Conservation (phyloP, 768 basidiomycete genomes). For the Porpolomopsis calyptriformis region DNA sequence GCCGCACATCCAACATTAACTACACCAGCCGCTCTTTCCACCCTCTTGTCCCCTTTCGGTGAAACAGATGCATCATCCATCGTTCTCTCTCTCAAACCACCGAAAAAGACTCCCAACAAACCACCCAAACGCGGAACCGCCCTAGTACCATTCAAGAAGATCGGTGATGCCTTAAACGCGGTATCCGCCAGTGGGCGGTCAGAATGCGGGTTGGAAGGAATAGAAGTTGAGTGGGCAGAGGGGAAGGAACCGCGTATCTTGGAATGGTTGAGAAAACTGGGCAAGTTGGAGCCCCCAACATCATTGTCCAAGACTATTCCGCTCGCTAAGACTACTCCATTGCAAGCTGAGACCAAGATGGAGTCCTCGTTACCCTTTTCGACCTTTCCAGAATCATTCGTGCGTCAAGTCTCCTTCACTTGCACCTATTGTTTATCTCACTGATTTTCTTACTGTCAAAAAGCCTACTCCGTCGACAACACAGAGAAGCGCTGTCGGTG, state of each 20-base stretch:
- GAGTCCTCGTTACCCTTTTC: constrained; percentile 37
- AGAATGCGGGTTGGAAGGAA: constrained; percentile 43
- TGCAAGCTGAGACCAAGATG: constrained; percentile 21
- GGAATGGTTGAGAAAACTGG: constrained; percentile 62
- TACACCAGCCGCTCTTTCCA: constrained; percentile 35
- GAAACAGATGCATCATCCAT: constrained; percentile 51
- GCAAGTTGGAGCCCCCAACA: constrained; percentile 37
- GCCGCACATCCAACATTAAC: constrained; percentile 49
- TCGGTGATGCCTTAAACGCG: constrained; percentile 66
- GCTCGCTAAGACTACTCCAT: constrained; percentile 16
- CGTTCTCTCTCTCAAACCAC: constrained; percentile 55
- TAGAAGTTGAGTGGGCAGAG: constrained; percentile 67
- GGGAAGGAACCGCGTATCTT: constrained; percentile 66
- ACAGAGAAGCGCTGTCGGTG: constrained; percentile 24
- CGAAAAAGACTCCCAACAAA: constrained; percentile 44
- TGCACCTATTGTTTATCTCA: constrained; percentile 8
- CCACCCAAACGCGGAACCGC: constrained; percentile 61
- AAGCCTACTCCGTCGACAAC: constrained; percentile 6
- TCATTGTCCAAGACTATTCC: neutral
- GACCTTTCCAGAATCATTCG: constrained; percentile 51
- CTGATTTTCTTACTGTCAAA: constrained; percentile 3
- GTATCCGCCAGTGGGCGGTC: constrained; percentile 49
- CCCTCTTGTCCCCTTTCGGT: constrained; percentile 52
- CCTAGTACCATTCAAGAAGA: constrained; percentile 64
- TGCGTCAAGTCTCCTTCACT: constrained; percentile 20